Evolutionary conservation across 345 rosid species (phyloP).

Genomic region (Dovyalis caffra): DNA sequence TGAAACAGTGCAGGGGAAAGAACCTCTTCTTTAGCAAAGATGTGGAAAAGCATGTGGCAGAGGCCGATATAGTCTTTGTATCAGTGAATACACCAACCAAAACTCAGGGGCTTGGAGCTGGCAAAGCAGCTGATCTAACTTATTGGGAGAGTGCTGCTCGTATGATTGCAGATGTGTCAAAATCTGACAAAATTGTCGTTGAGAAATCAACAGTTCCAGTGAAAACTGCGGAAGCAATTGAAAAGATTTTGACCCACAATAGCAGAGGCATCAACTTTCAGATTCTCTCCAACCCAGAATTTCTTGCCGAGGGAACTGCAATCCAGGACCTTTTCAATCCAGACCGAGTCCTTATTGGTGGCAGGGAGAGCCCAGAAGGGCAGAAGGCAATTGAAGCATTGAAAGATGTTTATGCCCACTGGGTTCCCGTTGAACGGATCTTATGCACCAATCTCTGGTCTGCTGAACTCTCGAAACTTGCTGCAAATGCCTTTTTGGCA

Average conservation of each 20-base stretch:
- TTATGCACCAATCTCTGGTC: constrained; percentile 36
- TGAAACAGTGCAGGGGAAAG: constrained; percentile 26
- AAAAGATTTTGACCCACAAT: constrained; percentile 30
- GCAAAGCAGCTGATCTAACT: constrained; percentile 32
- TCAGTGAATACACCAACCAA: constrained; percentile 35
- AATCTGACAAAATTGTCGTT: constrained; percentile 31
- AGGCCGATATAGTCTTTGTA: constrained; percentile 34
- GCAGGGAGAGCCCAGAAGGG: constrained; percentile 28
- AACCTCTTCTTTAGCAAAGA: constrained; percentile 32
- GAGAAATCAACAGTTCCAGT: constrained; percentile 36
- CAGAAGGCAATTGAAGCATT: constrained; percentile 22
- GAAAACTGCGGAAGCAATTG: constrained; percentile 33
- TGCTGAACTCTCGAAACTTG: constrained; percentile 33
- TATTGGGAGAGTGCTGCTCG: constrained; percentile 38
- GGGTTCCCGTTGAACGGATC: constrained; percentile 31
- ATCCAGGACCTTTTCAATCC: constrained; percentile 30
- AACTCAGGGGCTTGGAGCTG: constrained; percentile 34
- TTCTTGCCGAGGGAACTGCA: constrained; percentile 37
- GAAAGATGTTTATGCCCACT: constrained; percentile 32
- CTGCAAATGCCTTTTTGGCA: constrained; percentile 33
- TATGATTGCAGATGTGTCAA: constrained; percentile 34
- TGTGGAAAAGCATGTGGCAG: constrained; percentile 27
- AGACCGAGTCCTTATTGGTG: constrained; percentile 34
- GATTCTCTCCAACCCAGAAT: constrained; percentile 32
- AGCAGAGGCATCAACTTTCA: constrained; percentile 32